Conservation (phyloP, 202 grass and related monocot genomes). For the Carex arenaria region DNA sequence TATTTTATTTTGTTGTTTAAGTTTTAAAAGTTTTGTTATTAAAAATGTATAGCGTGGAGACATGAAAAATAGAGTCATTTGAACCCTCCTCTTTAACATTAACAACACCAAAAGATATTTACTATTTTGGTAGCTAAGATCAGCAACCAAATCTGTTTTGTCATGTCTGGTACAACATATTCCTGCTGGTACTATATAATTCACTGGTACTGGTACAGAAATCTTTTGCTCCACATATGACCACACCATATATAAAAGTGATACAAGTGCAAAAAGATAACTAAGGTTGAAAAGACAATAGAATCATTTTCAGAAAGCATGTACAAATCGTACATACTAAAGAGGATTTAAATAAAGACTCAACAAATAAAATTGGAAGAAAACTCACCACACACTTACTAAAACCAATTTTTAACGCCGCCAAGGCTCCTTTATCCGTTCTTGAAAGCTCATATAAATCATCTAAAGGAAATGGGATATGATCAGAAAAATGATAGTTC, state of each 20-base stretch:
- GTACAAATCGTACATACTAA: background rate
- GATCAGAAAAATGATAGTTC: background rate
- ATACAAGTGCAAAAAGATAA: background rate
- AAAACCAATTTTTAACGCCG: constrained; percentile 50
- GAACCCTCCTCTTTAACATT: background rate
- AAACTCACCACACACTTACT: constrained; percentile 87
- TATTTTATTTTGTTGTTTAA: background rate
- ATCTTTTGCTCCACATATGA: background rate
- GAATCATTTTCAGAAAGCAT: background rate
- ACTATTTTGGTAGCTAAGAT: background rate
- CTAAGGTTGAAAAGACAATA: background rate
- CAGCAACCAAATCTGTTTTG: background rate
- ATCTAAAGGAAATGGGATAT: constrained; percentile 33
- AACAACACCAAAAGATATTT: background rate
- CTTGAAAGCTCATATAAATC: constrained; percentile 42
- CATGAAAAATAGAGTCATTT: background rate
- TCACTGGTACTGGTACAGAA: background rate
- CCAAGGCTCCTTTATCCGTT: constrained; percentile 48
- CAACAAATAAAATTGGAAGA: background rate
- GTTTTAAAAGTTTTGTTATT: background rate
- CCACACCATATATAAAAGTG: background rate
- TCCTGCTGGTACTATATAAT: background rate
- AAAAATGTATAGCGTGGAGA: background rate
- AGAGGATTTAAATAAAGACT: background rate
- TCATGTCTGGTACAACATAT: background rate